A percentile compares a stretch with the other conserved stretches of the same genome.
These are phyloP conservation scores for Crithidia acanthocephali DNA, from an alignment of 208 protist genomes.

Conservation along the genomic window DNA sequence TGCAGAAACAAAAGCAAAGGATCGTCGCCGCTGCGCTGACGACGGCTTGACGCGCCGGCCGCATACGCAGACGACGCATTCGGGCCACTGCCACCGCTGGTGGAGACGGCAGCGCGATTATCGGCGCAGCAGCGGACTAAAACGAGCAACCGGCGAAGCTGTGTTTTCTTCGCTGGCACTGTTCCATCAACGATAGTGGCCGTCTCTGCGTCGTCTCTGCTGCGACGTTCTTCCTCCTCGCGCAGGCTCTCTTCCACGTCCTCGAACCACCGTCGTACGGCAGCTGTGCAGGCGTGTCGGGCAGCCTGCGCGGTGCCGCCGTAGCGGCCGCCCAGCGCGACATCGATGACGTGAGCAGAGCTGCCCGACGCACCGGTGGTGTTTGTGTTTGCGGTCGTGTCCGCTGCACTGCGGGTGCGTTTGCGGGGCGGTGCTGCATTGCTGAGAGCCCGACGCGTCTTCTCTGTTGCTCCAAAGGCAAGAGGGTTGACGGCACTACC, in stretches of 20 bases:
- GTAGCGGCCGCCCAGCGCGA: constrained; percentile 19
- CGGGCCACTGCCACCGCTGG: background rate
- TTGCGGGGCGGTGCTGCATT: constrained; percentile 10
- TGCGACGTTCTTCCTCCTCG: background rate
- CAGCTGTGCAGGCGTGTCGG: constrained; percentile 51
- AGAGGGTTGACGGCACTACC: background rate
- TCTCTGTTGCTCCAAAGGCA: too few species aligned
- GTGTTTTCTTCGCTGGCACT: background rate
- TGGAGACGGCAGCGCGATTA: constrained; percentile 36
- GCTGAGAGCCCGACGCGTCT: too few species aligned
- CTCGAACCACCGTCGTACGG: constrained; percentile 48
- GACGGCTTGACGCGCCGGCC: constrained; percentile 16
- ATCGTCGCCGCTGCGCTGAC: constrained; percentile 38
- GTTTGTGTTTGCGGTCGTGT: background rate
- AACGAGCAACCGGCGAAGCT: constrained; percentile 41
- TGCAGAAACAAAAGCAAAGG: constrained; percentile 59
- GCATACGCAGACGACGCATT: background rate
- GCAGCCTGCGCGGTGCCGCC: constrained; percentile 25
- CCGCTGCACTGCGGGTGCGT: background rate
- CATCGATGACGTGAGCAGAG: constrained; percentile 1
- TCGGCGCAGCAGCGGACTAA: constrained; percentile 64
- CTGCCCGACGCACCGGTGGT: background rate
- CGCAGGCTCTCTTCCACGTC: constrained; percentile 37
- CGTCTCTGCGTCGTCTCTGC: background rate
- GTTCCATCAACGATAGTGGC: background rate